These are phyloP conservation scores for Panellus pusillus DNA, from an alignment of 768 basidiomycete genomes.

Conservation along the genomic window DNA sequence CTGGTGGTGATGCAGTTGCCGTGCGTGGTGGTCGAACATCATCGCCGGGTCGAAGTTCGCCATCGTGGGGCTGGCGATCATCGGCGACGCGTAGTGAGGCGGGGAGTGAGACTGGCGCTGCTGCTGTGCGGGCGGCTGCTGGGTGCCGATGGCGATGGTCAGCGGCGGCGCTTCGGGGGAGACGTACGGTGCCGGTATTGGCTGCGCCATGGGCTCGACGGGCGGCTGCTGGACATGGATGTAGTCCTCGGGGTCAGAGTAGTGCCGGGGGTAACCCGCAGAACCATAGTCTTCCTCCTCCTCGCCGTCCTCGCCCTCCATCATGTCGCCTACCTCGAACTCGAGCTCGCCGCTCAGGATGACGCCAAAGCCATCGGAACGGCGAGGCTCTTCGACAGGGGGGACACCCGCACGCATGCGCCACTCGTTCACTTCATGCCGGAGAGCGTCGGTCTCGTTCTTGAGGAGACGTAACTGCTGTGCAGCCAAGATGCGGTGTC, in stretches of 20 bases:
- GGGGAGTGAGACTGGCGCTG: conserved; percentile 17
- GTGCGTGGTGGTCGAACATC: conserved; percentile 21
- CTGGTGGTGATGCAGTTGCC: conserved; percentile 21
- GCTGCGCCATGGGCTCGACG: conserved; percentile 13
- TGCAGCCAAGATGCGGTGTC: conserved; percentile 81
- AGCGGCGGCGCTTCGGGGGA: conserved; percentile 8
- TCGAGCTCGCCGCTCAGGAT: conserved; percentile 72
- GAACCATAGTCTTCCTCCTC: conserved; percentile 38
- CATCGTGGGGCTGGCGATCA: conserved; percentile 19
- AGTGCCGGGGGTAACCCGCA: not conserved
- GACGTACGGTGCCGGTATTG: conserved; percentile 1
- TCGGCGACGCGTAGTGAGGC: conserved; percentile 17
- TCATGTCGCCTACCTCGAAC: conserved; percentile 44
- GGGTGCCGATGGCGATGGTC: conserved; percentile 15
- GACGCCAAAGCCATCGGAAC: conserved; percentile 72
- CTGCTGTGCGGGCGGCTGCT: not conserved
- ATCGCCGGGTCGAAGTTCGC: conserved; percentile 3
- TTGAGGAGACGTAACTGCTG: conserved; percentile 80
- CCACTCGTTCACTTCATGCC: conserved; percentile 94
- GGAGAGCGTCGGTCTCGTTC: conserved; percentile 80
- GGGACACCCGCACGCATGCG: conserved; percentile 76
- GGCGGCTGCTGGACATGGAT: conserved; percentile 14
- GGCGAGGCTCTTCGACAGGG: conserved; percentile 69
- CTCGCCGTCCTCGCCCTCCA: conserved; percentile 57
- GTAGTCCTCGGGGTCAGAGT: conserved; percentile 14